These are phyloP conservation scores for Populus trichocarpa DNA, from an alignment of 441 rosid species.

Conservation along the genomic window DNA sequence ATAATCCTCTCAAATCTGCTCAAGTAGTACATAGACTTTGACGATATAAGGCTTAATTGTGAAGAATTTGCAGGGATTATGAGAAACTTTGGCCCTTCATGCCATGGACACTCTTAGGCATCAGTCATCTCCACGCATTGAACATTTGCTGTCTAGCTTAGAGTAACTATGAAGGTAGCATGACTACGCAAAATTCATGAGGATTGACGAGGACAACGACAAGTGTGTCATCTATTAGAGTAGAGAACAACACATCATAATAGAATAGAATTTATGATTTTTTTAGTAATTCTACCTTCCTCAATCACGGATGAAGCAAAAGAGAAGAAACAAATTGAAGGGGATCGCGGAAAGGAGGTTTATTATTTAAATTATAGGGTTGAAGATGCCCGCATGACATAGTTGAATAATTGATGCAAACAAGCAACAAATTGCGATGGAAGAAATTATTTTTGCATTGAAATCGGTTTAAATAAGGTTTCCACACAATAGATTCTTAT, in stretches of 20 bases:
- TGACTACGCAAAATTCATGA: too few relatives aligned
- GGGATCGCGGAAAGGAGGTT: background rate
- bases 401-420: background rate
- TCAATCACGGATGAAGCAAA: background rate
- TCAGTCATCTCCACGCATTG: background rate
- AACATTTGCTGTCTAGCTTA: too few relatives aligned
- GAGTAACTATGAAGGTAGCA: too few relatives aligned
- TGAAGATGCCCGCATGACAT: background rate
- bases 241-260: background rate
- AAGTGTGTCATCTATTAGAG: background rate
- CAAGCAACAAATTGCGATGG: background rate
- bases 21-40: background rate
- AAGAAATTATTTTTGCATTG: background rate
- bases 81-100: background rate
- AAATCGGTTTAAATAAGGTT: background rate
- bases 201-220: background rate
- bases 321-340: too few relatives aligned
- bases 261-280: too few relatives aligned
- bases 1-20: too few relatives aligned
- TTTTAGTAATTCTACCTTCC: background rate
- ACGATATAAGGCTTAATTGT: background rate
- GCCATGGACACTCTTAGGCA: background rate
- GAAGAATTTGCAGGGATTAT: background rate
- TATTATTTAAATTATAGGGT: background rate
- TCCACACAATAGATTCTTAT: background rate